These are phyloP conservation scores for Aureobasidium sp. DNA, from an alignment of 2,329 filamentous ascomycete genomes.

Conservation along the genomic window DNA sequence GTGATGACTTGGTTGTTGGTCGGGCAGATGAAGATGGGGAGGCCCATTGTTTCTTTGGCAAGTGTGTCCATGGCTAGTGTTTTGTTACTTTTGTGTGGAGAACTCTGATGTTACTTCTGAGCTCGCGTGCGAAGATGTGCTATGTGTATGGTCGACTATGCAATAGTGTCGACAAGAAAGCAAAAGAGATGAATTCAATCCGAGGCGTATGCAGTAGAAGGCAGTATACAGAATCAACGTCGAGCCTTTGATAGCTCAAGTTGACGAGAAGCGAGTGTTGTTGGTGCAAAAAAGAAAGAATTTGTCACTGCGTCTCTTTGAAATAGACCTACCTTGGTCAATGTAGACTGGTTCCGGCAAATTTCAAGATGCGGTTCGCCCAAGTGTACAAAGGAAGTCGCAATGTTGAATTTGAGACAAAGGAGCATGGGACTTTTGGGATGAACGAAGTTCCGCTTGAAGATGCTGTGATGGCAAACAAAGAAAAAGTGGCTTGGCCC, in stretches of 20 bases:
- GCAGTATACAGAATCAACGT: not conserved
- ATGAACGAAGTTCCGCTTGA: not conserved
- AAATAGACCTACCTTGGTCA: not conserved
- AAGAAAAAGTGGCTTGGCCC: no score
- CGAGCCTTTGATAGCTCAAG: no score
- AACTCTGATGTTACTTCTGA: no score
- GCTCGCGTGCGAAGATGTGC: no score
- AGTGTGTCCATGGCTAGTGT: not conserved
- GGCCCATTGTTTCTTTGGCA: constrained; percentile 11
- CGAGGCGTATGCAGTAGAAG: no score
- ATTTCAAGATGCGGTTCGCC: not conserved
- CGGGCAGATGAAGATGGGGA: constrained; percentile 3
- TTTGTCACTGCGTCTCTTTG: not conserved
- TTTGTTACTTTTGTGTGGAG: no score
- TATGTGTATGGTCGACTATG: no score
- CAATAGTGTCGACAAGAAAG: no score
- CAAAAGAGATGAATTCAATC: no score
- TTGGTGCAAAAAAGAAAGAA: not conserved
- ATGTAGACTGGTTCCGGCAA: constrained; percentile 3
- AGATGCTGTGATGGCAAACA: not conserved
- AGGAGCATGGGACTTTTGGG: not conserved
- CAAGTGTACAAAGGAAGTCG: not conserved
- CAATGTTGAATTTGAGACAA: not conserved
- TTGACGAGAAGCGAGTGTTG: not conserved
- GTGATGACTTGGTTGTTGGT: not conserved